Evolutionary conservation across 2,329 filamentous ascomycete genomes (phyloP), one percentile per base, ranked within the genome.

Genomic region (Phialophora tarda): DNA sequence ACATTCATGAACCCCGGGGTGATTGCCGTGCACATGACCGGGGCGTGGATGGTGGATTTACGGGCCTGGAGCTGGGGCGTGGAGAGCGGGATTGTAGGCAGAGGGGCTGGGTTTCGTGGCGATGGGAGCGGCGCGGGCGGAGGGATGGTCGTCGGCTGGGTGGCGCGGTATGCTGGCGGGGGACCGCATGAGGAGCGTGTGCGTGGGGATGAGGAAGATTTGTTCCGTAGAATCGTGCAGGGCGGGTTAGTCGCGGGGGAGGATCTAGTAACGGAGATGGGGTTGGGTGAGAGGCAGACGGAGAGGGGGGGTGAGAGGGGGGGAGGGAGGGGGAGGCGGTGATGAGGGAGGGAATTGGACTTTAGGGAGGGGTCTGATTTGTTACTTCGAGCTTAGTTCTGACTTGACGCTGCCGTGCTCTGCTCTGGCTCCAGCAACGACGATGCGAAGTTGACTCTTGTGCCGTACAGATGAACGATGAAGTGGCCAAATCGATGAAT

Each of bases 161-260:
- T 48, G 10, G 57, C 30, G 38, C 47, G 59, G 8, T 47, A 57
- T 32, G 59, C 47, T 23, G 50, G 34, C 21, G n/a, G 11, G 1
- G 32, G 50, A 17, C 56, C 60, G 14, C 48, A 59, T 21, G 56
- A 62, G 34, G 56, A 34, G 41, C 28, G n/a, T 12, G 23, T 7
- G 4, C 23, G 7, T 11, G 53, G 53, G 8, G 62, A 41, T 5
- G 55, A 51, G 14, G 62, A 63, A 21, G 56, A 57, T 24, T n/a
- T 58, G 23, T 62, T 66, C n/a, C 59, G 57, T n/a, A 56, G 26
- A 28, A 63, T 66, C 23, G 54, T 66, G 26, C 60, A 66, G 54
- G 64, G 64, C 4, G 55, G 64, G 4, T 28, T 61, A 24, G 12
- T 24, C 14, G 54, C 30, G 6, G 53, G 28, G 6, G 41, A 57